Evolutionary conservation across 352 stramenopile genomes (phyloP).

Genomic region (Phytophthora vignae): DNA sequence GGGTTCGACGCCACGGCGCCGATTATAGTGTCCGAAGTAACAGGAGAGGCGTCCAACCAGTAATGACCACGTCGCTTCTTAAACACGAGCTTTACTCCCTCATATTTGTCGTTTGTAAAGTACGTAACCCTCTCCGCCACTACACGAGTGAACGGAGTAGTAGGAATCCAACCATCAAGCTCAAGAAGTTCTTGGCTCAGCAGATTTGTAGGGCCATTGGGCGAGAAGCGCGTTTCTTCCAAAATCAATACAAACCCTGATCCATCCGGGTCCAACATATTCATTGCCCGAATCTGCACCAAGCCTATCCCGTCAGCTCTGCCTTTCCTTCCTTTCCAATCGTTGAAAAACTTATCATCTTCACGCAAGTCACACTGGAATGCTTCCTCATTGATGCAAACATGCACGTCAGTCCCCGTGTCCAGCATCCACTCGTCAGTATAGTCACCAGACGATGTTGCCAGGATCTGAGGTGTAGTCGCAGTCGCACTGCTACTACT

Average conservation of each 20-base stretch:
- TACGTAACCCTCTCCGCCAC: background rate
- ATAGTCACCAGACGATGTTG: background rate
- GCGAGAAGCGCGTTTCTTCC: background rate
- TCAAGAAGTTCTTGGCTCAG: background rate
- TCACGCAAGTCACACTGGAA: background rate
- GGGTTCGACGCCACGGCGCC: background rate
- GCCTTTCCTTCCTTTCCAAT: background rate
- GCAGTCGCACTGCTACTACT: background rate
- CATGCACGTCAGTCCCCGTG: background rate
- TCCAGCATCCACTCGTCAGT: background rate
- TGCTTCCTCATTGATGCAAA: background rate
- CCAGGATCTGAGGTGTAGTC: background rate
- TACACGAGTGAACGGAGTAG: background rate
- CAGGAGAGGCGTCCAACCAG: background rate
- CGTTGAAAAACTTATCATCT: background rate
- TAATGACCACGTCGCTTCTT: slow-evolving; percentile 2
- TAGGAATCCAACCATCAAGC: background rate
- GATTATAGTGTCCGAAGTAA: background rate
- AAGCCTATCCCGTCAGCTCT: background rate
- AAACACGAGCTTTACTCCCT: background rate
- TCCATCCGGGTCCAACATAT: background rate
- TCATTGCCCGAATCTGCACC: background rate
- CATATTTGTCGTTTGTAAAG: background rate
- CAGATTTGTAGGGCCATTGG: background rate
- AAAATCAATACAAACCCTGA: background rate